Conservation (phyloP, 306 rosid species). For the Prunus dulcis region DNA sequence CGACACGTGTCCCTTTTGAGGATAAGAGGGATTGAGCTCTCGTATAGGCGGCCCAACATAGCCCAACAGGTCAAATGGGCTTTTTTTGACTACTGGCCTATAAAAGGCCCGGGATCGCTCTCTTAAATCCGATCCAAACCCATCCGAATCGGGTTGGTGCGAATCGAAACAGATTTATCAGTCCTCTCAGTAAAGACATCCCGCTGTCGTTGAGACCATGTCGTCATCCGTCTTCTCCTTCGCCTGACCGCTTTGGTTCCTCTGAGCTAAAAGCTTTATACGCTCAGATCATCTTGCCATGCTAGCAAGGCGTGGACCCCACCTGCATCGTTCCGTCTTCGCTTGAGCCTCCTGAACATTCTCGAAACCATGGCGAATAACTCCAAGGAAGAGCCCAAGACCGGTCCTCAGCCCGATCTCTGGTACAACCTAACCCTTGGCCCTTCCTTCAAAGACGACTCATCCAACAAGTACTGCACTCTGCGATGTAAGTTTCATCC, state of each 20-base stretch:
- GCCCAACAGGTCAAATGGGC: not conserved
- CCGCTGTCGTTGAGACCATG: not conserved
- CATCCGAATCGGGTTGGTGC: not conserved
- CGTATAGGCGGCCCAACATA: not conserved
- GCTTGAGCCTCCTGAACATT: slow-evolving; percentile 9
- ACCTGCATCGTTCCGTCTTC: not conserved
- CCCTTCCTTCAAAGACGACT: slow-evolving; percentile 75
- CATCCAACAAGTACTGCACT: slow-evolving; percentile 82
- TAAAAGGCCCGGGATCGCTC: not conserved
- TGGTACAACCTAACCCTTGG: slow-evolving; percentile 89
- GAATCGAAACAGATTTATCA: not conserved
- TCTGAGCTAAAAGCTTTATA: not conserved
- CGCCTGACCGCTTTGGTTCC: not conserved
- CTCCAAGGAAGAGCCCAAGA: slow-evolving; percentile 81
- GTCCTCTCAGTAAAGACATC: not conserved
- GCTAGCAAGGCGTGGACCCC: slow-evolving; percentile 5
- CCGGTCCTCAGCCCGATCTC: slow-evolving; percentile 68
- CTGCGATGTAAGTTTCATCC: slow-evolving; percentile 62
- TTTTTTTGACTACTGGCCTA: too few relatives aligned
- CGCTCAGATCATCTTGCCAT: slow-evolving; percentile 21
- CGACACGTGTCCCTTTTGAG: slow-evolving; percentile 54
- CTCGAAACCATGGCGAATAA: slow-evolving; percentile 53
- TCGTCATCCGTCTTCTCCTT: not conserved
- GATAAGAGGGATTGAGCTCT: slow-evolving; percentile 41
- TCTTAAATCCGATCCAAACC: not conserved